Evolutionary conservation across 1,284 basidiomycete species (phyloP).

Genomic region (Erythrobasidium hasegawianum): DNA sequence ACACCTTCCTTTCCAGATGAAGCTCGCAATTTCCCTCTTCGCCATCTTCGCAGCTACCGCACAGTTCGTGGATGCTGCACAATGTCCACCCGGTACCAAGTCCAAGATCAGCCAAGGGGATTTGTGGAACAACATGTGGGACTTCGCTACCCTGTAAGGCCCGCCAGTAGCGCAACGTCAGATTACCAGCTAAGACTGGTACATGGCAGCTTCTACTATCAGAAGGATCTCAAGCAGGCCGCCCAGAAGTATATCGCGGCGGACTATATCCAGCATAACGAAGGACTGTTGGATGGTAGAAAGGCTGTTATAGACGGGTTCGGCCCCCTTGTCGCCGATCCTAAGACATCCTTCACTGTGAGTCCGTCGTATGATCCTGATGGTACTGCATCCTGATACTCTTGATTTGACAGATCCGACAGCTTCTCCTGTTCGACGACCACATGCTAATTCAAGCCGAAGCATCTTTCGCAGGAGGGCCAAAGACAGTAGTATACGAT

Average conservation of each 20-base stretch:
- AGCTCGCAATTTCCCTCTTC: no score
- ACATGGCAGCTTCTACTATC: background rate
- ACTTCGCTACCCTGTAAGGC: background rate
- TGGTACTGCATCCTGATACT: background rate
- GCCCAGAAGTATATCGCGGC: background rate
- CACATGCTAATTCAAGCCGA: background rate
- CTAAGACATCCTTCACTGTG: background rate
- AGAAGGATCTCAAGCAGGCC: background rate
- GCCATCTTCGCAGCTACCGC: no score
- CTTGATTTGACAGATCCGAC: background rate
- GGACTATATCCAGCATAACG: slow-evolving; percentile 1
- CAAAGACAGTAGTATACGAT: background rate
- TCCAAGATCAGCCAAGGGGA: background rate
- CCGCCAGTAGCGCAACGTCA: no score
- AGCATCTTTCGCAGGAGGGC: background rate
- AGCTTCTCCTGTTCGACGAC: no score
- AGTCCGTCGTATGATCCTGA: background rate
- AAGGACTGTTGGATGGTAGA: background rate
- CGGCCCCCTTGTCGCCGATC: no score
- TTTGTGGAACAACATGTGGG: background rate
- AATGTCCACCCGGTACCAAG: background rate
- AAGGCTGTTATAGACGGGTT: background rate
- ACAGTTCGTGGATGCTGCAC: no score
- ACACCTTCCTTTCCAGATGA: no score
- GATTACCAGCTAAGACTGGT: no score